These are phyloP conservation scores for Lasiodiplodia hormozganensis DNA, from an alignment of 2,329 filamentous ascomycete species.

Conservation along the genomic window DNA sequence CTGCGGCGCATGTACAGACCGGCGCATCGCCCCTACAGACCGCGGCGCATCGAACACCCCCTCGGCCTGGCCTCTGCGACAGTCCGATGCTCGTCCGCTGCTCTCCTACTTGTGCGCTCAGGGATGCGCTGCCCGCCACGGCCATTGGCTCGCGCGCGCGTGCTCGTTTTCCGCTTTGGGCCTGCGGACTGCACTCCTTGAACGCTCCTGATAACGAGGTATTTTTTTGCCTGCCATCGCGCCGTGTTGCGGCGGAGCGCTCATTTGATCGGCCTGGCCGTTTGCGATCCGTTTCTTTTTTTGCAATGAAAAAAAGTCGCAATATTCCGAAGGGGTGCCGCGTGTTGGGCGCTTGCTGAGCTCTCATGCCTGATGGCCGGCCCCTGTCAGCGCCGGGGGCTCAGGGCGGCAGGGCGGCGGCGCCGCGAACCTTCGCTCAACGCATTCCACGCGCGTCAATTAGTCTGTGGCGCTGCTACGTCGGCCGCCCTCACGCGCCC, in stretches of 20 bases:
- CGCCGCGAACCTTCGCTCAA: conserved; percentile 15
- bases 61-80: not conserved
- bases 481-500: not conserved
- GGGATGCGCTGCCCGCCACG: not conserved
- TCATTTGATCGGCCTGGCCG: conserved; percentile 16
- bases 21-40: no score
- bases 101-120: not conserved
- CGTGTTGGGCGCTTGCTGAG: conserved; percentile 25
- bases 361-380: conserved; percentile 20
- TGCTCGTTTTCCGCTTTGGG: conserved; percentile 16
- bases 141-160: conserved; percentile 18
- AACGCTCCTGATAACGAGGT: not conserved
- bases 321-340: conserved; percentile 28
- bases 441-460: conserved; percentile 18
- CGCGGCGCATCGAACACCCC: not conserved
- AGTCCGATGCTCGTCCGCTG: not conserved
- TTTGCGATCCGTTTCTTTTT: conserved; percentile 23
- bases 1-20: no score
- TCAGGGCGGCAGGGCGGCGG: conserved; percentile 9
- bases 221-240: conserved; percentile 2
- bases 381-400: conserved; percentile 7
- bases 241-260: not conserved
- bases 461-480: conserved; percentile 1
- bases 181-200: not conserved
- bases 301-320: conserved; percentile 8